These are phyloP conservation scores for Cucumis melo DNA, from an alignment of 306 rosid species.

Conservation along the genomic window DNA sequence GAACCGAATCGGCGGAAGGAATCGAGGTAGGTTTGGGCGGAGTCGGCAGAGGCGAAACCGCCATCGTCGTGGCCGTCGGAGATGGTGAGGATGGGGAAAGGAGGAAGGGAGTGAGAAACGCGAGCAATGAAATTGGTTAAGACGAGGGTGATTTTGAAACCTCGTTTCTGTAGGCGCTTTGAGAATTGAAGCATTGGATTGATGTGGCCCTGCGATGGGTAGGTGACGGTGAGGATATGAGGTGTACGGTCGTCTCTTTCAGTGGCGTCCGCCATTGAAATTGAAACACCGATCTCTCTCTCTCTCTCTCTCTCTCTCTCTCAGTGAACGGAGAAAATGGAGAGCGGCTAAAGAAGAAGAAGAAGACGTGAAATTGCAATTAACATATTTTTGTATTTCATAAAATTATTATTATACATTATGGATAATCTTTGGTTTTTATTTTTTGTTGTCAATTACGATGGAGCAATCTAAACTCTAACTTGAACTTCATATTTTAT, in stretches of 20 bases:
- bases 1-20: not conserved
- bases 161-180: slow-evolving; percentile 9
- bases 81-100: not conserved
- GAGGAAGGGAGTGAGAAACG: not conserved
- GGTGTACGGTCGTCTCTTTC: not conserved
- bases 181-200: slow-evolving; percentile 26
- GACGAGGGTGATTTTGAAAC: slow-evolving; percentile 3
- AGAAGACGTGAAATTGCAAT: no score
- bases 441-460: no score
- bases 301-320: no score
- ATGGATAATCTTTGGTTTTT: no score
- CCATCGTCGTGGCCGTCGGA: not conserved
- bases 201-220: slow-evolving; percentile 15
- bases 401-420: no score
- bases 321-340: no score
- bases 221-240: not conserved
- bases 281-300: not conserved
- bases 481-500: no score
- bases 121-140: not conserved
- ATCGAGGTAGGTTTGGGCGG: not conserved
- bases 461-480: no score
- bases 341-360: no score
- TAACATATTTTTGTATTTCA: no score
- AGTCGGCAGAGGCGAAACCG: not conserved
- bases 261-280: not conserved